Conservation (phyloP, 768 basidiomycete genomes). For the Panaeolus papilionaceus region DNA sequence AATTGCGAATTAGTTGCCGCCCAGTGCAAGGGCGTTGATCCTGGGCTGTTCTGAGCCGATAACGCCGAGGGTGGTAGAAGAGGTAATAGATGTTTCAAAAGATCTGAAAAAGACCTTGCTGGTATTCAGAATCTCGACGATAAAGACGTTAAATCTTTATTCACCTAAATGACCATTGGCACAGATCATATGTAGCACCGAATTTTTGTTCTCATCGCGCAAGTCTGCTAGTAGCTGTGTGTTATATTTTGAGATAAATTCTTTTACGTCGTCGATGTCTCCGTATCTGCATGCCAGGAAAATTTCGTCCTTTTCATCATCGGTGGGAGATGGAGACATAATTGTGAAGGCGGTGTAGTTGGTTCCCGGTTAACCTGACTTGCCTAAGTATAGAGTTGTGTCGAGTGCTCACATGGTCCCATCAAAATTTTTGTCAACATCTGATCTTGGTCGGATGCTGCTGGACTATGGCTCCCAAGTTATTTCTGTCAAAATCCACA, state of each 20-base stretch:
- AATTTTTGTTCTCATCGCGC: constrained; percentile 82
- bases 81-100: constrained; percentile 78
- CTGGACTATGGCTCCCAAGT: background rate
- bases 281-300: constrained; percentile 89
- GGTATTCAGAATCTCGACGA: constrained; percentile 41
- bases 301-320: constrained; percentile 72
- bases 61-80: constrained; percentile 60
- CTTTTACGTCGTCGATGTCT: constrained; percentile 78
- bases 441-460: constrained; percentile 16
- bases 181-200: constrained; percentile 83
- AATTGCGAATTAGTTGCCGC: constrained; percentile 87
- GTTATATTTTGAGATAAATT: constrained; percentile 68
- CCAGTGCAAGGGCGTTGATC: constrained; percentile 93
- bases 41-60: constrained; percentile 66
- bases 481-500: constrained; percentile 11
- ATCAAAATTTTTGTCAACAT: constrained; percentile 25
- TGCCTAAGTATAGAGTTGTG: constrained; percentile 3
- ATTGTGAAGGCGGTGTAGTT: constrained; percentile 22
- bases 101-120: constrained; percentile 63
- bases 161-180: constrained; percentile 91
- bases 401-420: constrained; percentile 28
- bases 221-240: constrained; percentile 49
- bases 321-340: constrained; percentile 39
- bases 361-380: background rate
- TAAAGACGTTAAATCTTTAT: constrained; percentile 25